phyloP scores from a whole-genome alignment of 176 grass and related monocot genomes.

The Typha latifolia region DNA sequence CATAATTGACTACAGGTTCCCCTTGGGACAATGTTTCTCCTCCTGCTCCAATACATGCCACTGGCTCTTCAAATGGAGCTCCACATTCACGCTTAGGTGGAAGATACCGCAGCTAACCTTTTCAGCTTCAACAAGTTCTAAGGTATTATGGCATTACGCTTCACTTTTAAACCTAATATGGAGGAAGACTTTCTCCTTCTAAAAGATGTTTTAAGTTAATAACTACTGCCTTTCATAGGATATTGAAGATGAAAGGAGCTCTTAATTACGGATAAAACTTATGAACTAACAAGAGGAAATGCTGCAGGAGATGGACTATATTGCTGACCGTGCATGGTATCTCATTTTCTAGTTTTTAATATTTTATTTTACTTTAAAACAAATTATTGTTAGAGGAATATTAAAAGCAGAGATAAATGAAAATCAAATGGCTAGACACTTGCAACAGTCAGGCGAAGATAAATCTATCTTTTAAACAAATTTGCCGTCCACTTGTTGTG shows the following conservation, averaged over 20 bases:
- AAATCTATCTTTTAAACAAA: too few relatives aligned
- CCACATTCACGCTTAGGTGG: constrained; percentile 47
- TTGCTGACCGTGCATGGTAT: constrained; percentile 82
- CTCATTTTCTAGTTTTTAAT: too few relatives aligned
- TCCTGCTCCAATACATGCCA: constrained; percentile 66
- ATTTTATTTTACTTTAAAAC: too few relatives aligned
- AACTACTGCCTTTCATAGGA: constrained; percentile 35
- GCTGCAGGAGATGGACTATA: constrained; percentile 92
- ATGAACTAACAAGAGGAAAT: constrained; percentile 86
- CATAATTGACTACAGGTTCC: constrained; percentile 43
- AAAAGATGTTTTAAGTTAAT: constrained; percentile 11
- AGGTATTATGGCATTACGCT: constrained; percentile 35
- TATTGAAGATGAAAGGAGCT: constrained; percentile 44
- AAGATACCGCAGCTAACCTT: constrained; percentile 61
- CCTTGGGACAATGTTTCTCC: constrained; percentile 75
- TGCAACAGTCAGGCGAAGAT: too few relatives aligned
- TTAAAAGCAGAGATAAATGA: too few relatives aligned
- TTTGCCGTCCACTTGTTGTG: too few relatives aligned
- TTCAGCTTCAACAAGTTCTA: constrained; percentile 30
- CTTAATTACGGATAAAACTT: constrained; percentile 41
- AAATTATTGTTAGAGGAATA: too few relatives aligned
- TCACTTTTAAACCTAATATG: background rate
- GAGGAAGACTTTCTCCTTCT: too few relatives aligned
- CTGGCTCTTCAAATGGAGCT: constrained; percentile 67
- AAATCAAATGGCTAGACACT: too few relatives aligned